phyloP scores from a whole-genome alignment of 2,329 filamentous ascomycete genomes.

The Cytospora mali region DNA sequence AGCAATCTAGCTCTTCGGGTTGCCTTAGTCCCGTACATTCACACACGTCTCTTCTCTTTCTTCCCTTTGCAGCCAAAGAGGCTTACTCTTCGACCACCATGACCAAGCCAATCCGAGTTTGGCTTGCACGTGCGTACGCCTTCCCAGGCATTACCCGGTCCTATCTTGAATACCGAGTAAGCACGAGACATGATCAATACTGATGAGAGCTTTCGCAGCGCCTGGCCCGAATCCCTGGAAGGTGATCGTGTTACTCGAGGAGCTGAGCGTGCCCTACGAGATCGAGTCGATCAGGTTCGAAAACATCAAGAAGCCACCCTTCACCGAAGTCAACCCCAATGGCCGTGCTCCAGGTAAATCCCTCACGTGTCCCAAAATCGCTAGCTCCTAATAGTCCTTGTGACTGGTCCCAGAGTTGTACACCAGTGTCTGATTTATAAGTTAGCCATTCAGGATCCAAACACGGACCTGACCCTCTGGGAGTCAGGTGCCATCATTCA shows the following conservation, averaged over 20 bases:
- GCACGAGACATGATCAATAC: too few species aligned
- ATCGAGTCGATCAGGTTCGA: conserved; percentile 8
- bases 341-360: conserved; percentile 28
- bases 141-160: too few species aligned
- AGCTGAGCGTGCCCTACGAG: conserved; percentile 15
- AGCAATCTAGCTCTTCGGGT: too few species aligned
- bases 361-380: conserved; percentile 43
- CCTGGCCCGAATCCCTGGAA: conserved; percentile 11
- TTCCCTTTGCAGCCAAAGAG: too few species aligned
- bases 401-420: too few species aligned
- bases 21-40: too few species aligned
- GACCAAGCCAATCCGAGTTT: too few species aligned
- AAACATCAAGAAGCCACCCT: conserved; percentile 19
- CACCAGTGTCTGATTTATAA: neutral
- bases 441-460: conserved; percentile 37
- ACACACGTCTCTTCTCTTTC: too few species aligned
- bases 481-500: conserved; percentile 54
- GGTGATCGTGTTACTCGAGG: conserved; percentile 8
- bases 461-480: conserved; percentile 50
- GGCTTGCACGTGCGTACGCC: too few species aligned
- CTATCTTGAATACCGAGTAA: too few species aligned
- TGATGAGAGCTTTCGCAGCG: neutral
- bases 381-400: neutral
- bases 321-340: conserved; percentile 21
- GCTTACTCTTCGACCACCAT: too few species aligned